Evolutionary conservation across 2,329 filamentous ascomycete genomes (phyloP).

Genomic region (Tolypocladium nubicola): DNA sequence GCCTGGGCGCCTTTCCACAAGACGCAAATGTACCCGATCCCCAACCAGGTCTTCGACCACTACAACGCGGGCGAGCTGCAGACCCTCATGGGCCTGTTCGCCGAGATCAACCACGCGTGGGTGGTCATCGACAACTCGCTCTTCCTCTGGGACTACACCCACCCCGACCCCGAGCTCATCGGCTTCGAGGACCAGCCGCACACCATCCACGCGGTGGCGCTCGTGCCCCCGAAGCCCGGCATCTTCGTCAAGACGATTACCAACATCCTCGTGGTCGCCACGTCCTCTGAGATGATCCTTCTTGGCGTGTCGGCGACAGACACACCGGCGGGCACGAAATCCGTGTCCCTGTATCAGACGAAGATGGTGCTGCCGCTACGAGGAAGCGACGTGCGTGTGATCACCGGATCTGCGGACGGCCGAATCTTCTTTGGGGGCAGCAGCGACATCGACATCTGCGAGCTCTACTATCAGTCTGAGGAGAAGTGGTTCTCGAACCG

Average conservation of each 20-base stretch:
- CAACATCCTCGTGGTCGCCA: conserved; percentile 82
- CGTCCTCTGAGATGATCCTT: conserved; percentile 71
- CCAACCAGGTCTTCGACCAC: conserved; percentile 84
- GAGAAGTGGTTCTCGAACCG: conserved; percentile 92
- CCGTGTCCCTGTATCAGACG: conserved; percentile 76
- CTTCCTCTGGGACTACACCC: conserved; percentile 96
- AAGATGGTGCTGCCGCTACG: conserved; percentile 71
- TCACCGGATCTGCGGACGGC: conserved; percentile 73
- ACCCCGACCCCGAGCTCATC: conserved; percentile 81
- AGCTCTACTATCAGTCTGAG: conserved; percentile 93
- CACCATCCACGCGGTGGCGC: conserved; percentile 81
- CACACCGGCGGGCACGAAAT: conserved; percentile 57
- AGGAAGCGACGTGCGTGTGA: conserved; percentile 65
- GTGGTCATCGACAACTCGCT: conserved; percentile 91
- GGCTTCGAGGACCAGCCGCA: conserved; percentile 85
- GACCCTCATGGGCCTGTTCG: conserved; percentile 92
- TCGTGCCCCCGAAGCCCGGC: conserved; percentile 72
- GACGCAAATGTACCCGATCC: conserved; percentile 77
- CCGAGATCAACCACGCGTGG: conserved; percentile 91
- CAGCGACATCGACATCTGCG: conserved; percentile 77
- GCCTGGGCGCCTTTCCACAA: conserved; percentile 88
- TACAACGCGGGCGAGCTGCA: conserved; percentile 80
- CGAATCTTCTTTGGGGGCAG: conserved; percentile 87
- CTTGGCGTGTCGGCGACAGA: conserved; percentile 69
- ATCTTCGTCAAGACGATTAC: conserved; percentile 84